Conservation (phyloP, 2,329 filamentous ascomycete genomes). For the Talaromyces sp. region DNA sequence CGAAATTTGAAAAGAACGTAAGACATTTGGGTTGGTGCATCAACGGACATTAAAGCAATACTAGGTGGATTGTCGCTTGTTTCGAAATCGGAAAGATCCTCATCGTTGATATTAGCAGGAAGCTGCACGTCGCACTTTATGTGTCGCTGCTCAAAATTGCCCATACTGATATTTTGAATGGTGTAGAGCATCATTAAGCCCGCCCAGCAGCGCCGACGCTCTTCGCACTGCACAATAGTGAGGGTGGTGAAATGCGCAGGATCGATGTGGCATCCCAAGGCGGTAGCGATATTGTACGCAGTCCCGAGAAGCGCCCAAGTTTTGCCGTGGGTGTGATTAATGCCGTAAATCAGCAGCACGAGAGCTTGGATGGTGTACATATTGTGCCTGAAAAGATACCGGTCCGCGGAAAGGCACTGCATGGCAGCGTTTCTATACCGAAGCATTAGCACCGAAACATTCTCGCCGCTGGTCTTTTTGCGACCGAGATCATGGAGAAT, state of each 20-base stretch:
- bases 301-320: slow-evolving; percentile 36
- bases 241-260: slow-evolving; percentile 28
- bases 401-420: slow-evolving; percentile 34
- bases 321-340: slow-evolving; percentile 28
- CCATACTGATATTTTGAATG: slow-evolving; percentile 31
- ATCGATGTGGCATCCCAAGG: slow-evolving; percentile 38
- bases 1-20: slow-evolving; percentile 34
- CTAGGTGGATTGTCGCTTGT: slow-evolving; percentile 16
- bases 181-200: slow-evolving; percentile 37
- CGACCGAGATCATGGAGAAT: slow-evolving; percentile 31
- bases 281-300: slow-evolving; percentile 35
- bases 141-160: slow-evolving; percentile 26
- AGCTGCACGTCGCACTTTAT: slow-evolving; percentile 24
- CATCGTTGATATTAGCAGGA: slow-evolving; percentile 32
- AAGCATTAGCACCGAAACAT: slow-evolving; percentile 30
- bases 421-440: slow-evolving; percentile 33
- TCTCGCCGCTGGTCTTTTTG: slow-evolving; percentile 30
- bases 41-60: slow-evolving; percentile 7
- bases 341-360: slow-evolving; percentile 34
- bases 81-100: slow-evolving; percentile 22
- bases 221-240: slow-evolving; percentile 30
- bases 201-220: slow-evolving; percentile 35
- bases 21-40: slow-evolving; percentile 35
- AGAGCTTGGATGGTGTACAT: slow-evolving; percentile 36
- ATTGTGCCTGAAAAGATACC: slow-evolving; percentile 32